A percentile compares a stretch with the other conserved stretches of the same genome.
These are phyloP conservation scores for Cryptococcus maquisensis DNA, from an alignment of 1,284 basidiomycete species.

Conservation along the genomic window DNA sequence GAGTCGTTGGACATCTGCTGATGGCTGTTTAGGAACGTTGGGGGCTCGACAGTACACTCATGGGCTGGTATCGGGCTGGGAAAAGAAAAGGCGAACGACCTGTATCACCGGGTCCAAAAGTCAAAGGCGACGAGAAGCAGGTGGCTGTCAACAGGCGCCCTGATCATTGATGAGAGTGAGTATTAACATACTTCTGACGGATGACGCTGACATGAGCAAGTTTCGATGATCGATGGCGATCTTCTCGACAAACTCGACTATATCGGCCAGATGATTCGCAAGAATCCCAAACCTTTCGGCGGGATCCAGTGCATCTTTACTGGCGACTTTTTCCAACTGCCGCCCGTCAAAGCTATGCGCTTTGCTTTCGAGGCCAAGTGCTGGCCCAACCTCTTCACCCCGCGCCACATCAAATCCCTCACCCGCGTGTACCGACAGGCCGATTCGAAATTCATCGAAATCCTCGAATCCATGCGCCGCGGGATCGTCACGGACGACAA, in stretches of 20 bases:
- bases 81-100: slow-evolving; percentile 41
- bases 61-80: slow-evolving; percentile 57
- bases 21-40: slow-evolving; percentile 54
- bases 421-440: slow-evolving; percentile 73
- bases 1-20: not conserved
- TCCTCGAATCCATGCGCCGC: slow-evolving; percentile 42
- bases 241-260: slow-evolving; percentile 79
- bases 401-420: slow-evolving; percentile 45
- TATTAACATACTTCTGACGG: slow-evolving; percentile 1
- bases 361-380: slow-evolving; percentile 35
- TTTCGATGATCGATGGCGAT: slow-evolving; percentile 59
- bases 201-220: slow-evolving; percentile 32
- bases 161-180: slow-evolving; percentile 69
- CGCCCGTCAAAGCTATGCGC: slow-evolving; percentile 63
- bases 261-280: slow-evolving; percentile 62
- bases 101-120: slow-evolving; percentile 49
- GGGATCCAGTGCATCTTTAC: slow-evolving; percentile 91
- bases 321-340: slow-evolving; percentile 94
- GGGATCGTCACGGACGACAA: slow-evolving; percentile 21
- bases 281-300: slow-evolving; percentile 68
- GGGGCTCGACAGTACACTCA: slow-evolving; percentile 58
- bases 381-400: slow-evolving; percentile 24
- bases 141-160: slow-evolving; percentile 56
- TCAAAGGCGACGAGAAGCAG: slow-evolving; percentile 48
- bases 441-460: slow-evolving; percentile 46